phyloP scores from a whole-genome alignment of 306 rosid genomes.

The Vigna hirtella region DNA sequence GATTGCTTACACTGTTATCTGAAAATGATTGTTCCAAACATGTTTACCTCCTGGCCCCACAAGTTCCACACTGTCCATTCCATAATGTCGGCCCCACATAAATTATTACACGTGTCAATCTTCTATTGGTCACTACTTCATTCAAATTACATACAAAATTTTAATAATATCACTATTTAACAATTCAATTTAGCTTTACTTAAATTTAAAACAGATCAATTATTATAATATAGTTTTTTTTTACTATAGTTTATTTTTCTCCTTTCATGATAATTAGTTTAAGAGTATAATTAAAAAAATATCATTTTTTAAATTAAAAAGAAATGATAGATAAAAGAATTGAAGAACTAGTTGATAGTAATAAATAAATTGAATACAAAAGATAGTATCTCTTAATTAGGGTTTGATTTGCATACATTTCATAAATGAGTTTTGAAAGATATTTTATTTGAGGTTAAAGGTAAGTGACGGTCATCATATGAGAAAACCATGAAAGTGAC shows the following conservation, averaged over 20 bases:
- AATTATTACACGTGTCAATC: slow-evolving; percentile 49
- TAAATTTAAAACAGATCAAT: no score
- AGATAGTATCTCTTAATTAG: background rate
- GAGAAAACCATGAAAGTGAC: slow-evolving; percentile 13
- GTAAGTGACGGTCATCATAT: no score
- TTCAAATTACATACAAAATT: no score
- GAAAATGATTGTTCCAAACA: slow-evolving; percentile 53
- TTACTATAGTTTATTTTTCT: no score
- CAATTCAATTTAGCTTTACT: no score
- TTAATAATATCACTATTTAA: no score
- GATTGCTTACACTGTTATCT: slow-evolving; percentile 27
- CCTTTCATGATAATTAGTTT: no score
- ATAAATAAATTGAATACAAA: background rate
- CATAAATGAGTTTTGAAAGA: background rate
- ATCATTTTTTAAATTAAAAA: no score
- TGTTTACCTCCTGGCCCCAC: slow-evolving; percentile 50
- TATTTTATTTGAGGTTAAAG: slow-evolving; percentile 1
- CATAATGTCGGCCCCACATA: slow-evolving; percentile 17
- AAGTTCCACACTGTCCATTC: slow-evolving; percentile 27
- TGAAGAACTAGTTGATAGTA: no score
- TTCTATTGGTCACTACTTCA: background rate
- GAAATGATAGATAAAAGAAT: no score
- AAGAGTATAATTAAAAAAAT: no score
- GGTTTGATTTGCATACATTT: slow-evolving; percentile 39
- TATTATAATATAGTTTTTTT: no score